A percentile compares a stretch with the other conserved stretches of the same genome.
These are phyloP conservation scores for Pinus albicaulis DNA, from an alignment of 75 land plant species.

Conservation along the genomic window DNA sequence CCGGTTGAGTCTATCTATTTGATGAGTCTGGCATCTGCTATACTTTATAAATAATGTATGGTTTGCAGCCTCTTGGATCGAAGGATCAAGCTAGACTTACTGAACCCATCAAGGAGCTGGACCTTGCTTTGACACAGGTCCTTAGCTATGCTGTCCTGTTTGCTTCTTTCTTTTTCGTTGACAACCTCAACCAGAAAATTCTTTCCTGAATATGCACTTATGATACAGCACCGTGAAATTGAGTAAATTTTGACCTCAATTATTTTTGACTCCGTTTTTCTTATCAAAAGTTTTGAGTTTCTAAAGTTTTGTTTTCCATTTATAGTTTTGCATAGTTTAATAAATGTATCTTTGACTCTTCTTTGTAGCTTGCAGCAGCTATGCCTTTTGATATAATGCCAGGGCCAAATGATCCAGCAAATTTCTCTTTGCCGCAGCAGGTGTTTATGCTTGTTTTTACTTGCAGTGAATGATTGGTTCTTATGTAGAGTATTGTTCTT, in stretches of 20 bases:
- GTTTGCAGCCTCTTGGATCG: constrained; percentile 54
- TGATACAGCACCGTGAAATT: neutral
- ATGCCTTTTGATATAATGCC: constrained; percentile 96
- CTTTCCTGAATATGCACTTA: neutral
- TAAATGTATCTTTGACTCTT: neutral
- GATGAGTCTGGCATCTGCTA: neutral
- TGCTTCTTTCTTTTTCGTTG: neutral
- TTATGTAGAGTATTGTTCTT: constrained; percentile 4
- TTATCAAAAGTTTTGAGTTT: neutral
- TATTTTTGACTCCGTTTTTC: neutral
- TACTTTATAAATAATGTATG: neutral
- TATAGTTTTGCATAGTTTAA: no score
- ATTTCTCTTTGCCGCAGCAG: constrained; percentile 97
- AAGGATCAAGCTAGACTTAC: constrained; percentile 72
- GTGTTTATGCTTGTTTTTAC: constrained; percentile 17
- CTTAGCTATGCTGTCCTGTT: neutral
- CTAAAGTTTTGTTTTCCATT: neutral
- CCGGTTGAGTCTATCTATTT: constrained; percentile 7
- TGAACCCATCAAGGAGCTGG: constrained; percentile 95
- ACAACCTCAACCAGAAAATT: neutral
- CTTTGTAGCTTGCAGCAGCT: constrained; percentile 82
- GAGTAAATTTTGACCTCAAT: neutral
- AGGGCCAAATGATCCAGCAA: constrained; percentile 90
- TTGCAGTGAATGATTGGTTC: constrained; percentile 1
- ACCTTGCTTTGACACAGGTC: constrained; percentile 89